These are phyloP conservation scores for Quillaja saponaria DNA, from an alignment of 306 rosid genomes.

Conservation along the genomic window DNA sequence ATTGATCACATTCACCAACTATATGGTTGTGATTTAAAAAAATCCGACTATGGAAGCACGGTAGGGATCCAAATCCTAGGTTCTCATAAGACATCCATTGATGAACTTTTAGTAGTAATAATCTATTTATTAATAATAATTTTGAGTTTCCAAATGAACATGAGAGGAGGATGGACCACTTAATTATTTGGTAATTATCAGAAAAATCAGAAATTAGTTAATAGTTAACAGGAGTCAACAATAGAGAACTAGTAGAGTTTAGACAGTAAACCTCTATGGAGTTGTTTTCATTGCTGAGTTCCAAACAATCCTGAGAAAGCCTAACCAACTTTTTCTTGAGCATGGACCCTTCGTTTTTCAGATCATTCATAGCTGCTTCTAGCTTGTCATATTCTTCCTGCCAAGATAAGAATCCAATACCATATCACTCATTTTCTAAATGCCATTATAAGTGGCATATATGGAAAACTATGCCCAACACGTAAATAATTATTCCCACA, in stretches of 20 bases:
- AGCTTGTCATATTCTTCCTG: conserved; percentile 43
- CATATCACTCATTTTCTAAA: too few species aligned
- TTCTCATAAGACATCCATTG: too few species aligned
- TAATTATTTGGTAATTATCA: not conserved
- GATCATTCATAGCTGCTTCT: not conserved
- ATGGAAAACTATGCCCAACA: too few species aligned
- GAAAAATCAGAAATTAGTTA: not conserved
- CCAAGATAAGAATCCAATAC: conserved; percentile 19
- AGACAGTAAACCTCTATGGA: conserved; percentile 41
- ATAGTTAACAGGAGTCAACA: not conserved
- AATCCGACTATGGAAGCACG: too few species aligned
- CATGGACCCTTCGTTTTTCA: conserved; percentile 6
- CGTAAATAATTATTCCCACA: too few species aligned
- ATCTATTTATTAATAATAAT: too few species aligned
- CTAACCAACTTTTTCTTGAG: conserved; percentile 24
- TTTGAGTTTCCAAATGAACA: not conserved
- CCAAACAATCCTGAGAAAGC: conserved; percentile 35
- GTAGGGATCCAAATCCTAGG: too few species aligned
- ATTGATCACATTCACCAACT: too few species aligned
- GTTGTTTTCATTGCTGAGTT: conserved; percentile 30
- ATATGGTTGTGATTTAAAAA: too few species aligned
- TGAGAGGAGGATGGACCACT: not conserved
- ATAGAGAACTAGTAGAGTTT: conserved; percentile 13
- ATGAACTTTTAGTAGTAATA: too few species aligned
- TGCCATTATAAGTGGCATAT: too few species aligned